These are phyloP conservation scores for Cladosporium sp. DNA, from an alignment of 2,329 filamentous ascomycete genomes.

Conservation along the genomic window DNA sequence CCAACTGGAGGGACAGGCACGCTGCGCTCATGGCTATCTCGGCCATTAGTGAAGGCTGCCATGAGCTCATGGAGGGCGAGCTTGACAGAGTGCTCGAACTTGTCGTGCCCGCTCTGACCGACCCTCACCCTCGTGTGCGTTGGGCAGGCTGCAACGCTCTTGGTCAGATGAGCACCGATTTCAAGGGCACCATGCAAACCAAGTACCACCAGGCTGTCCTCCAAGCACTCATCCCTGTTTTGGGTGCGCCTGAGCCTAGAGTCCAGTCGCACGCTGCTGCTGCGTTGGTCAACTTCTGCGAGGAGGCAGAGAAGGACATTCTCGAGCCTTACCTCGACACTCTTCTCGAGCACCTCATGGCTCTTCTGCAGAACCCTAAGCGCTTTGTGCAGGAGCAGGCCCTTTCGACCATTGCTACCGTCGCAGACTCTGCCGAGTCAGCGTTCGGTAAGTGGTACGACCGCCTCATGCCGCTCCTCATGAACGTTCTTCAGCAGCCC, in stretches of 20 bases:
- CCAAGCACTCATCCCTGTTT: constrained; percentile 86
- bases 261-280: constrained; percentile 97
- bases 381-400: constrained; percentile 98
- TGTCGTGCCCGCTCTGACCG: constrained; percentile 86
- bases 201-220: constrained; percentile 89
- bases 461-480: constrained; percentile 89
- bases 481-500: constrained; percentile 84
- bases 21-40: constrained; percentile 98
- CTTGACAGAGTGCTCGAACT: constrained; percentile 90
- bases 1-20: constrained; percentile 91
- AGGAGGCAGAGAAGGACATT: constrained; percentile 90
- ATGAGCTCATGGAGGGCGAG: constrained; percentile 92
- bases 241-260: constrained; percentile 84
- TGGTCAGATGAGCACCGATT: constrained; percentile 99
- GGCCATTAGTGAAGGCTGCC: constrained; percentile 95
- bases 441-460: constrained; percentile 96
- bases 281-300: constrained; percentile 98
- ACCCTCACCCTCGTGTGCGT: constrained; percentile 88
- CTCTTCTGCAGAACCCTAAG: constrained; percentile 85
- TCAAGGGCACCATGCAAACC: constrained; percentile 95
- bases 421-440: constrained; percentile 95
- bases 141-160: constrained; percentile 98
- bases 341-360: constrained; percentile 79
- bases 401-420: constrained; percentile 94
- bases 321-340: constrained; percentile 92